These are phyloP conservation scores for Gossypium turneri DNA, from an alignment of 345 rosid genomes.

Conservation along the genomic window DNA sequence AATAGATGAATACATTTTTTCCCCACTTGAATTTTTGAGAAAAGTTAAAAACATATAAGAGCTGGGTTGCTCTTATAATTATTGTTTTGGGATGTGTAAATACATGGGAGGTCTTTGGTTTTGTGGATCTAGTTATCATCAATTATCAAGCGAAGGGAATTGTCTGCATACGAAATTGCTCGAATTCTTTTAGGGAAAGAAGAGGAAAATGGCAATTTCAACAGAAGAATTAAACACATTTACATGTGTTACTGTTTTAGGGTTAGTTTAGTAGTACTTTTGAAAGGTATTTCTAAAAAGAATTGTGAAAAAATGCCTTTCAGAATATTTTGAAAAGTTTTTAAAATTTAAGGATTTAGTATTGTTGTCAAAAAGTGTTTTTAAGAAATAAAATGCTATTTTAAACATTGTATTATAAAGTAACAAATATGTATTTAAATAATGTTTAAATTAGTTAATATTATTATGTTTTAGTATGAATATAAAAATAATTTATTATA, in stretches of 20 bases:
- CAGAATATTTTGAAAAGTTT: no score
- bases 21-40: conserved; percentile 23
- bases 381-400: no score
- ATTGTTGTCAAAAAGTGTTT: no score
- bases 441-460: no score
- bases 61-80: conserved; percentile 33
- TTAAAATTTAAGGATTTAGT: no score
- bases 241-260: no score
- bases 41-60: conserved; percentile 14
- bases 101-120: conserved; percentile 22
- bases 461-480: no score
- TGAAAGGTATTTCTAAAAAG: no score
- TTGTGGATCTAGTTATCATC: conserved; percentile 1
- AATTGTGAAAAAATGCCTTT: fast-evolving
- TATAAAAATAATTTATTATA: no score
- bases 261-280: no score
- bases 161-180: conserved; percentile 43
- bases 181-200: conserved; percentile 21
- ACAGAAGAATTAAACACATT: conserved; percentile 26
- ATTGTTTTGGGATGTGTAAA: conserved; percentile 33
- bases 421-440: no score
- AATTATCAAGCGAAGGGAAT: conserved; percentile 14
- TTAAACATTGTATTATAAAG: no score
- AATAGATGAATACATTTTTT: conserved; percentile 35
- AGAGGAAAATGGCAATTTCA: conserved; percentile 16